phyloP scores from a whole-genome alignment of 108 stramenopile species.

The Cylindrotheca closterium region DNA sequence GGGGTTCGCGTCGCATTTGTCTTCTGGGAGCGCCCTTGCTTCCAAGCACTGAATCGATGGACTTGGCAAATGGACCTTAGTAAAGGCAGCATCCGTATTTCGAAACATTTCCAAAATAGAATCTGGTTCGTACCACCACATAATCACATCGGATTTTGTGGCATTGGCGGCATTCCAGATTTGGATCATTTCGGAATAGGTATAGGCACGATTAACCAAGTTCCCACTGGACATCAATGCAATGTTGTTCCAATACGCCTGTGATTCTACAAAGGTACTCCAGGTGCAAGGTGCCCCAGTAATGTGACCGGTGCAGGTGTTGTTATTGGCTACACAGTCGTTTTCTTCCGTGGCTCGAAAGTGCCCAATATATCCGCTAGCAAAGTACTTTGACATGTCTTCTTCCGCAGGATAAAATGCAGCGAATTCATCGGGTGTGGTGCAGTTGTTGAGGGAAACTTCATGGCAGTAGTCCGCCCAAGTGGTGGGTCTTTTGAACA shows the following conservation, averaged over 20 bases:
- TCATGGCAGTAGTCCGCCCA: conserved; percentile 39
- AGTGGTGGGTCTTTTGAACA: conserved; percentile 37
- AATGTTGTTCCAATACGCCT: conserved; percentile 20
- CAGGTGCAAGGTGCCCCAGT: conserved; percentile 7
- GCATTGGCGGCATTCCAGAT: conserved; percentile 45
- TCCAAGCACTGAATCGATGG: conserved; percentile 10
- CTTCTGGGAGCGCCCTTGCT: conserved; percentile 4
- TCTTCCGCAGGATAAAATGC: conserved; percentile 20
- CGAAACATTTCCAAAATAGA: conserved; percentile 13
- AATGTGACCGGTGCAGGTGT: conserved; percentile 26
- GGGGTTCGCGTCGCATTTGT: conserved; percentile 9
- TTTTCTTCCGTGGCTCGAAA: conserved; percentile 37
- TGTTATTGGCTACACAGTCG: conserved; percentile 18
- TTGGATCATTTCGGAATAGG: conserved; percentile 27
- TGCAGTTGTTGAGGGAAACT: conserved; percentile 23
- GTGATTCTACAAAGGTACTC: conserved; percentile 19
- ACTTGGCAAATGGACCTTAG: conserved; percentile 15
- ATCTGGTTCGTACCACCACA: conserved; percentile 41
- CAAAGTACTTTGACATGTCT: conserved; percentile 16
- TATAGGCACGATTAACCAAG: conserved; percentile 30
- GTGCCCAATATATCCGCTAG: conserved; percentile 25
- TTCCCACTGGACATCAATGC: conserved; percentile 17
- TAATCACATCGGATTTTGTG: conserved; percentile 34
- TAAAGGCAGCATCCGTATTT: conserved; percentile 28
- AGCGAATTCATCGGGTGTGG: conserved; percentile 21